Base-by-base conservation (phyloP, 2,329 filamentous ascomycete species). In the Colletotrichum tanaceti region DNA sequence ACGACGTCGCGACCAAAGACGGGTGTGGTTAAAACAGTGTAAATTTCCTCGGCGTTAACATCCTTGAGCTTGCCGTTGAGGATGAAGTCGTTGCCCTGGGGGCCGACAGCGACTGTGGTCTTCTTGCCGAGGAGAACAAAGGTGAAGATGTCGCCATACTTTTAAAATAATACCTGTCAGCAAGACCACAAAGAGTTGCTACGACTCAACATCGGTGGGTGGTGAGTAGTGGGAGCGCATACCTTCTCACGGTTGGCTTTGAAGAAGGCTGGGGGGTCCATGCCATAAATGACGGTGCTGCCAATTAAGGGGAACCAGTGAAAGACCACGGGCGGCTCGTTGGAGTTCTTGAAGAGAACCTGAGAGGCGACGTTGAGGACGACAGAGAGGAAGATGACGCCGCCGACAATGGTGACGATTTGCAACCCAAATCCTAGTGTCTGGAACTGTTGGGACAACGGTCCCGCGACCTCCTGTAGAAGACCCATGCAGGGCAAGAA, bases 241-340 rank as follows among this genome's bases (percentile, higher is more conserved):
- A 94, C 92, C 90, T 97, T 97, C 75, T 87, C 85, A 74, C 90
- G 90, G 81, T 87, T 87, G 78, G 85, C 89, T 87, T 74, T 85
- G 84, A 98, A 97, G 86, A 98, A 98, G 59, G 84, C 85, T 76
- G 93, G 94, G 18, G 95, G 95, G 76, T 98, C 93, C 81, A 98
- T 98, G 79, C 95, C 95, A 82, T 98, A 99, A 52, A 89, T 92
- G 75, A 98, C 85, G 69, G 96, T 98, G 83, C 91, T 98, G 72
- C 95, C 95, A 75, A 99, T 86, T 73, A 97, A 81, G 68, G 92
- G 93, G 75, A 95, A 86, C 87, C 88, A 92, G 79, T 93, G 91
- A 79, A 94, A 95, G 71, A 95, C 91, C 66, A 94, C 74, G 1
- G 92, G 92, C 38, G 92, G 92, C 78, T 94, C 91, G 78, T 94